Conservation (phyloP, 441 rosid species). For the Pelargonium citronellum region DNA sequence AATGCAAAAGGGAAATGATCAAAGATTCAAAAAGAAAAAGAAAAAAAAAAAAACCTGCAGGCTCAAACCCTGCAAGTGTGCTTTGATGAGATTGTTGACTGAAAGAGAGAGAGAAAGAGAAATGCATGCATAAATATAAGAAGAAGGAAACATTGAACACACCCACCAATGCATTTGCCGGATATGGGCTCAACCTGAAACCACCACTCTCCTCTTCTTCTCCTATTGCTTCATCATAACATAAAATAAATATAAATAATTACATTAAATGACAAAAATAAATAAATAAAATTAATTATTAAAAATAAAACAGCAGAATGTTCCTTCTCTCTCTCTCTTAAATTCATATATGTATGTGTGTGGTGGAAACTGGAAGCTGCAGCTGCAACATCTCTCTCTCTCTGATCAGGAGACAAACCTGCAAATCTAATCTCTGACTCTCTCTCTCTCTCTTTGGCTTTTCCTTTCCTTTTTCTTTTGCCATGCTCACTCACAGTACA, state of each 20-base stretch:
- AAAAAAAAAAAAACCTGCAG: too few species aligned
- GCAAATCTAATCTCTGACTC: constrained; percentile 1
- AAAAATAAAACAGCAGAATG: too few species aligned
- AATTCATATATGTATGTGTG: background rate
- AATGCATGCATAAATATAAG: background rate
- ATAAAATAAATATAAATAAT: too few species aligned
- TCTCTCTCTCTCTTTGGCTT: too few species aligned
- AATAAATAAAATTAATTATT: too few species aligned
- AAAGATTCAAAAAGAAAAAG: background rate
- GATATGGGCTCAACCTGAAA: constrained; percentile 3
- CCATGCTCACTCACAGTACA: background rate
- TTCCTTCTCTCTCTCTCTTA: background rate
- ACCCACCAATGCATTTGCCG: constrained; percentile 4
- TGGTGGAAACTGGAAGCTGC: too few species aligned
- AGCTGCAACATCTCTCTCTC: background rate
- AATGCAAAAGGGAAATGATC: background rate
- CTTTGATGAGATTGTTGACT: constrained; percentile 4
- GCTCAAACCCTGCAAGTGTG: background rate
- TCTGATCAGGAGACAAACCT: constrained; percentile 4
- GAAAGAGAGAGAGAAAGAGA: background rate
- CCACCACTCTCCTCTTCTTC: background rate
- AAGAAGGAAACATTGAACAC: background rate
- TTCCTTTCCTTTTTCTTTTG: background rate
- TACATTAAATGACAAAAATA: too few species aligned
- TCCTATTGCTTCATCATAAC: too few species aligned